Evolutionary conservation across 2,329 filamentous ascomycete species (phyloP).

Genomic region (Hortaea werneckii): DNA sequence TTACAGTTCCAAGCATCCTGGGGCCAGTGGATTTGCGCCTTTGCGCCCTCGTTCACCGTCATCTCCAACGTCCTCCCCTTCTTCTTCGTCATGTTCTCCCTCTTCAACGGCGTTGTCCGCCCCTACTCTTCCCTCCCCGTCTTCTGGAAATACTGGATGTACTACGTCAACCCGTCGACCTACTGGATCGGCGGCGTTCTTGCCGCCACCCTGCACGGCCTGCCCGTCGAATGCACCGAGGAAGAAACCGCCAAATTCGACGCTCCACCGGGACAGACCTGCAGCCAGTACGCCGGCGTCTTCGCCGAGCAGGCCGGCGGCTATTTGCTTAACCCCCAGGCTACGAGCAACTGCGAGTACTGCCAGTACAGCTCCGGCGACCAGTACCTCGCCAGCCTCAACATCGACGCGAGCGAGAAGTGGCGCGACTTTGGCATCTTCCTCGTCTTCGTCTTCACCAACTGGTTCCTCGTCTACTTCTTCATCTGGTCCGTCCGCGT

Average conservation of each 20-base stretch:
- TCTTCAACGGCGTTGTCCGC: constrained; percentile 70
- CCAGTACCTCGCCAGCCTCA: constrained; percentile 54
- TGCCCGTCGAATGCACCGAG: constrained; percentile 35
- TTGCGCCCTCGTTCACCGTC: constrained; percentile 67
- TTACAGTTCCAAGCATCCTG: constrained; percentile 54
- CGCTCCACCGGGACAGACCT: constrained; percentile 54
- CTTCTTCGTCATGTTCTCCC: constrained; percentile 66
- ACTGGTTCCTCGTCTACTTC: constrained; percentile 59
- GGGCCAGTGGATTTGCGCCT: constrained; percentile 80
- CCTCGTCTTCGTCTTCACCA: constrained; percentile 58
- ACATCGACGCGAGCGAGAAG: constrained; percentile 49
- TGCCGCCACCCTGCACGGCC: constrained; percentile 48
- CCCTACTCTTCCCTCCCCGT: constrained; percentile 54
- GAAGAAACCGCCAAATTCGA: constrained; percentile 56
- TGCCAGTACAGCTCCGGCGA: constrained; percentile 57
- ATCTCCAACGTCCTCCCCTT: constrained; percentile 68
- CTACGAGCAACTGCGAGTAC: constrained; percentile 54
- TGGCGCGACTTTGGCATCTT: constrained; percentile 68
- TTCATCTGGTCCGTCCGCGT: constrained; percentile 67
- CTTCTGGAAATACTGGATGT: constrained; percentile 64
- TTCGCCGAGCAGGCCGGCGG: constrained; percentile 49
- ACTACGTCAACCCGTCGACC: constrained; percentile 58
- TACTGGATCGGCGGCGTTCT: constrained; percentile 66
- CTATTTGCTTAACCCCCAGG: constrained; percentile 53
- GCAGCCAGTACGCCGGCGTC: constrained; percentile 50